Base-by-base conservation (phyloP, 768 basidiomycete genomes). In the Amanita inopinata region DNA sequence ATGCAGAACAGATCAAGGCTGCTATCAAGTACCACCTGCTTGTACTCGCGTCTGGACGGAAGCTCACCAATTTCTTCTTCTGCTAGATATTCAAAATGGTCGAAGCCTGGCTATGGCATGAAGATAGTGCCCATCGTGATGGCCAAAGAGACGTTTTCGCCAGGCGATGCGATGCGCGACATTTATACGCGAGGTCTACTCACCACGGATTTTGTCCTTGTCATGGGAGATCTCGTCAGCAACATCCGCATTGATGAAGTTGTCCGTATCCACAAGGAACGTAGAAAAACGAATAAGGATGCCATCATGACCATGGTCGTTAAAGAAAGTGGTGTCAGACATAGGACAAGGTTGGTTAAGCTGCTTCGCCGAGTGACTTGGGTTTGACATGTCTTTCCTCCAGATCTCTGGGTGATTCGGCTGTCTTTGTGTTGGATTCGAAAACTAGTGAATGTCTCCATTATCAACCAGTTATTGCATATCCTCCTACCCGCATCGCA, bases 221-320 rank as follows among this genome's bases (percentile, higher is more conserved):
- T 93, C 52, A 81, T 77, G 58, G 90, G 89, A 17, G 90, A 93
- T 62, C 74, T 97, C 40, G 85, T 99, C 51, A 93, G 91, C 64
- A 97, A 89, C 58, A 74, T 97, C 51, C 78, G 79, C 46, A 83
- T 99, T 51, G 84, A 89, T 53, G 85, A 90, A 52, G 86, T 92
- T 40, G 84, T 96, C 36, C 74, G 81, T 34, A 78, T 76, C 49
- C 94, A 97, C 67, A 91, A 84, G 69, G 85, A 86, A 59, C 68
- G 91, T 38, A 70, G 90, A 47, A 83, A 81, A 61, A 74, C 69
- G 46, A 89, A 93, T 61, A 88, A 89, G 66, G 87, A 97, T 57
- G 87, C 84, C 28, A 90, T 92, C 55, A 92, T 99, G 90, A 92
- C 91, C 19, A 90, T 98, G 70, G 90, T 89, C 10, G 84, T 87